Evolutionary conservation across 768 basidiomycete genomes (phyloP).

Genomic region (Nidularia pulvinata): DNA sequence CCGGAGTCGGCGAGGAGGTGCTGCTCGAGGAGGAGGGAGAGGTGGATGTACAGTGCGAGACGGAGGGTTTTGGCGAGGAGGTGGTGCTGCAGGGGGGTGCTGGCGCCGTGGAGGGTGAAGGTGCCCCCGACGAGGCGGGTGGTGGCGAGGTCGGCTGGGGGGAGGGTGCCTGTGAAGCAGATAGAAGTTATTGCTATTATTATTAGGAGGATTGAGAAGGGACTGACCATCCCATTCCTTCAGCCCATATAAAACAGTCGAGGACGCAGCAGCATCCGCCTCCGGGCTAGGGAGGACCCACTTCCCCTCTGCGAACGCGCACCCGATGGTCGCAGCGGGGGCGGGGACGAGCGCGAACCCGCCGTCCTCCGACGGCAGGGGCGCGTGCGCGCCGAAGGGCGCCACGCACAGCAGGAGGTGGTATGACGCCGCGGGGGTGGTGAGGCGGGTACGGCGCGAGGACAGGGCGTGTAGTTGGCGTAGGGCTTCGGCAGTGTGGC

Average conservation of each 20-base stretch:
- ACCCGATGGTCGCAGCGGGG: constrained; percentile 22
- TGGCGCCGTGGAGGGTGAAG: constrained; percentile 51
- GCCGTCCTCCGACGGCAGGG: constrained; percentile 32
- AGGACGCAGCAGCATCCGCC: constrained; percentile 18
- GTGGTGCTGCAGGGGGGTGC: constrained; percentile 37
- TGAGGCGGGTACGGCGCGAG: constrained; percentile 20
- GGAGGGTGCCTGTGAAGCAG: background rate
- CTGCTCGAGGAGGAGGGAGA: constrained; percentile 64
- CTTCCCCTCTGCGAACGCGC: constrained; percentile 38
- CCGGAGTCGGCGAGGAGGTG: constrained; percentile 49
- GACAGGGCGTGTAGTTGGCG: constrained; percentile 18
- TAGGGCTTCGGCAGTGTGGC: constrained; percentile 12
- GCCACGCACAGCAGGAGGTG: constrained; percentile 56
- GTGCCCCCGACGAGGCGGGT: constrained; percentile 56
- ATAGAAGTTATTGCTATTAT: background rate
- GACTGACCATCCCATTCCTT: constrained; percentile 46
- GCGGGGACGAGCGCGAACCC: constrained; percentile 19
- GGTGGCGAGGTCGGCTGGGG: constrained; percentile 12
- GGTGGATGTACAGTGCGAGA: constrained; percentile 49
- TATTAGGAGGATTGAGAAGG: constrained; percentile 10
- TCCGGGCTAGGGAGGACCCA: constrained; percentile 35
- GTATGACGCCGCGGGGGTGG: constrained; percentile 18
- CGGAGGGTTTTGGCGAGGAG: constrained; percentile 48
- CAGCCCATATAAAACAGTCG: constrained; percentile 45
- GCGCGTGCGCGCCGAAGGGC: constrained; percentile 26